Percentiles rank a stretch among this genome's conserved stretches.
Conservation (phyloP, 768 basidiomycete species). For the Auricularia auricula-judae region DNA sequence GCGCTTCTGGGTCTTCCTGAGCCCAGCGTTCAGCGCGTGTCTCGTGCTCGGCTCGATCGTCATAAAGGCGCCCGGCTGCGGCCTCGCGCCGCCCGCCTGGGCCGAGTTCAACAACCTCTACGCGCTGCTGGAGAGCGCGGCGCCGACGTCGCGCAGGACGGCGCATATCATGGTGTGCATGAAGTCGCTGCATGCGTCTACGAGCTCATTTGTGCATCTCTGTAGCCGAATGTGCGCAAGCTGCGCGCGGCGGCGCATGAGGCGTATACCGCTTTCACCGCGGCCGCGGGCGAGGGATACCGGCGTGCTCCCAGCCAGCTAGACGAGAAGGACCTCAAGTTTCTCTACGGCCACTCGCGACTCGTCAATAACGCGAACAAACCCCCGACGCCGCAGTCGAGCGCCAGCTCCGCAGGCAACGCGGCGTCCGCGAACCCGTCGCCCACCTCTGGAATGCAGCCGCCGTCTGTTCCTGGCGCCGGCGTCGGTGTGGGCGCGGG, state of each 20-base stretch:
- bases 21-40: conserved; percentile 46
- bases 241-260: neutral
- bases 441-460: too few relatives aligned
- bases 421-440: too few relatives aligned
- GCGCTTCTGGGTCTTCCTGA: conserved; percentile 48
- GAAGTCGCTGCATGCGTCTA: neutral
- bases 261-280: neutral
- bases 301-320: neutral
- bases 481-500: too few relatives aligned
- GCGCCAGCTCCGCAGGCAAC: too few relatives aligned
- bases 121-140: neutral
- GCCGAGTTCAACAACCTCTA: neutral
- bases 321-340: neutral
- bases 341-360: neutral
- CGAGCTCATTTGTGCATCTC: neutral
- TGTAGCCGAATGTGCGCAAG: neutral
- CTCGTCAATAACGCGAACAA: neutral
- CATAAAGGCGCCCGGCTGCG: neutral
- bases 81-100: neutral
- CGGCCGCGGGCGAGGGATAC: neutral
- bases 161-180: neutral
- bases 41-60: conserved; percentile 13
- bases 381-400: too few relatives aligned
- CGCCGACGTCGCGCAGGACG: neutral
- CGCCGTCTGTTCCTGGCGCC: too few relatives aligned